Evolutionary conservation across 1,139 yeast species (phyloP).

Genomic region (Taphrina communis): DNA sequence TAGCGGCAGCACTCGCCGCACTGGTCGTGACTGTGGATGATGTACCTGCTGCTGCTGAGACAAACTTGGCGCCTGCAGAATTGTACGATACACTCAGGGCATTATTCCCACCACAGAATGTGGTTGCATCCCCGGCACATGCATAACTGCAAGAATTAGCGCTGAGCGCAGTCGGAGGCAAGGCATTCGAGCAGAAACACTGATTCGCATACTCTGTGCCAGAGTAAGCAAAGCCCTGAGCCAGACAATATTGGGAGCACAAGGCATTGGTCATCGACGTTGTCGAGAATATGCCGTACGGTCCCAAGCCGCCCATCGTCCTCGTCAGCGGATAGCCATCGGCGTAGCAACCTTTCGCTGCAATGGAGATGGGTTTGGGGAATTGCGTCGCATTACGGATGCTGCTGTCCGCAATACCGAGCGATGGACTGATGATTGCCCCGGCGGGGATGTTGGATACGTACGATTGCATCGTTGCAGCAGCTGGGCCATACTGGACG

Average conservation of each 20-base stretch:
- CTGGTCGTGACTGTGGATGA: slow-evolving; percentile 7
- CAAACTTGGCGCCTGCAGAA: slow-evolving; percentile 21
- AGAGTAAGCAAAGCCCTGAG: slow-evolving; percentile 36
- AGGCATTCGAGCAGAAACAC: slow-evolving; percentile 40
- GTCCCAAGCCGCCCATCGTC: slow-evolving; percentile 35
- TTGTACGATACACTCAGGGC: slow-evolving; percentile 34
- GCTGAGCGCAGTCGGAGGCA: slow-evolving; percentile 28
- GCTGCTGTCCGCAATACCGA: slow-evolving; percentile 24
- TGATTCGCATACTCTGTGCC: slow-evolving; percentile 40
- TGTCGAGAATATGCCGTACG: slow-evolving; percentile 28
- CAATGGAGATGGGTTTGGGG: slow-evolving; percentile 18
- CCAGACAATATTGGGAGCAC: slow-evolving; percentile 33
- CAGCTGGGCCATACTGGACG: slow-evolving; percentile 34
- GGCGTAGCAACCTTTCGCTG: slow-evolving; percentile 38
- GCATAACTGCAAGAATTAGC: slow-evolving; percentile 34
- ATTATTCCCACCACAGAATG: slow-evolving; percentile 35
- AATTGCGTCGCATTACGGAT: slow-evolving; percentile 29
- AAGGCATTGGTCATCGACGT: slow-evolving; percentile 32
- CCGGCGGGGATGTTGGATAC: slow-evolving; percentile 16
- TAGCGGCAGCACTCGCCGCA: background rate
- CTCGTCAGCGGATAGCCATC: slow-evolving; percentile 34
- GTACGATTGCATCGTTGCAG: slow-evolving; percentile 22
- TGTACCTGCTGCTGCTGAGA: slow-evolving; percentile 1
- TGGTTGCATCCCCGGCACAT: slow-evolving; percentile 37
- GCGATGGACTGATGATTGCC: slow-evolving; percentile 9